Evolutionary conservation across 345 rosid genomes (phyloP).

Genomic region (Eucalyptus camaldulensis): DNA sequence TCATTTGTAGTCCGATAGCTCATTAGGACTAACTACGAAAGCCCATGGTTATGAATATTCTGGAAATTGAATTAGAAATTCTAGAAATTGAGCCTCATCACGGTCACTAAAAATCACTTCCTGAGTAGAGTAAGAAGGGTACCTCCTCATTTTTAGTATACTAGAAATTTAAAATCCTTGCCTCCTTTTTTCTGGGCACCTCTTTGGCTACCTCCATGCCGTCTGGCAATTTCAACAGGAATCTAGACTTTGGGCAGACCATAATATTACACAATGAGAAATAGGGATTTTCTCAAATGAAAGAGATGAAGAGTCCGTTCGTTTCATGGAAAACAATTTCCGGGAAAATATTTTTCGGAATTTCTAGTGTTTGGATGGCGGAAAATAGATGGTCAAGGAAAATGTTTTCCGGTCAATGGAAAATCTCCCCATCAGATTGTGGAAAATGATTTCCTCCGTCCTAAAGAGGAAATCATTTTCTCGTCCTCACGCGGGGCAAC

Average conservation of each 20-base stretch:
- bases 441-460: too few species aligned
- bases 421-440: too few species aligned
- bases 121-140: background rate
- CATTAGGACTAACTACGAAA: too few species aligned
- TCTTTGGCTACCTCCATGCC: background rate
- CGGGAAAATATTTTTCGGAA: too few species aligned
- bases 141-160: background rate
- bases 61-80: background rate
- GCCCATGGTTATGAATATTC: background rate
- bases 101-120: background rate
- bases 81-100: background rate
- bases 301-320: background rate
- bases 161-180: background rate
- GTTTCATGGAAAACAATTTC: too few species aligned
- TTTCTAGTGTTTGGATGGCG: rapidly evolving
- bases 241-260: too few species aligned
- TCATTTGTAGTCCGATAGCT: background rate
- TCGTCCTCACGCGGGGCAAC: rapidly evolving
- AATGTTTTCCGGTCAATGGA: too few species aligned
- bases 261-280: background rate
- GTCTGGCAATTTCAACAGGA: background rate
- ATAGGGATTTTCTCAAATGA: too few species aligned
- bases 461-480: too few species aligned
- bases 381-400: too few species aligned
- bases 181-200: background rate